Evolutionary conservation across 163 green algal species (phyloP).

Genomic region (Picocystis sp.): DNA sequence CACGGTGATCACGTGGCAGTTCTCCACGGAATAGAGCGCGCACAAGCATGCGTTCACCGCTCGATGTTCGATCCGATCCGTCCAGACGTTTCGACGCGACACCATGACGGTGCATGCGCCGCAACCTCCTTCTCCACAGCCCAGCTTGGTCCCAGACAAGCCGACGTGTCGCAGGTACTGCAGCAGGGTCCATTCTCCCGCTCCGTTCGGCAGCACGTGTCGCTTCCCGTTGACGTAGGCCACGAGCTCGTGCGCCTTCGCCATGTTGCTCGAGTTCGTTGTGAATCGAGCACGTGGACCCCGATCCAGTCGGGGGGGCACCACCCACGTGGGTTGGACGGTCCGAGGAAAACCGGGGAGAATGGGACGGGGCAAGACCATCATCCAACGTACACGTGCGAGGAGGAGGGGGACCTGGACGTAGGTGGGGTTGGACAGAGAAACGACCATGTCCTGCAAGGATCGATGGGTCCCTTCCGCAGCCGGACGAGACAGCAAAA

Average conservation of each 20-base stretch:
- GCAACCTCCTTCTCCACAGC: constrained; percentile 88
- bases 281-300: no score
- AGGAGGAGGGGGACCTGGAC: no score
- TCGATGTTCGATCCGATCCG: constrained; percentile 35
- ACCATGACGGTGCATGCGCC: constrained; percentile 95
- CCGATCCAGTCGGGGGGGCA: no score
- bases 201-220: constrained; percentile 39
- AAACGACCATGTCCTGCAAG: no score
- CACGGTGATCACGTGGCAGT: constrained; percentile 83
- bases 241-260: constrained; percentile 1
- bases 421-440: no score
- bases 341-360: no score
- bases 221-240: constrained; percentile 25
- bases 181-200: constrained; percentile 61
- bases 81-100: constrained; percentile 27
- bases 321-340: no score
- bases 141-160: constrained; percentile 83
- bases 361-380: no score
- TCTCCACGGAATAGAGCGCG: constrained; percentile 81
- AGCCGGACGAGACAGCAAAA: no score
- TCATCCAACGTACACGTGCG: no score
- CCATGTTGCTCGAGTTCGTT: no score
- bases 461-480: no score
- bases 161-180: constrained; percentile 63
- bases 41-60: constrained; percentile 90